Conservation (phyloP, 805 yeast genomes). For the Pichia heedii region DNA sequence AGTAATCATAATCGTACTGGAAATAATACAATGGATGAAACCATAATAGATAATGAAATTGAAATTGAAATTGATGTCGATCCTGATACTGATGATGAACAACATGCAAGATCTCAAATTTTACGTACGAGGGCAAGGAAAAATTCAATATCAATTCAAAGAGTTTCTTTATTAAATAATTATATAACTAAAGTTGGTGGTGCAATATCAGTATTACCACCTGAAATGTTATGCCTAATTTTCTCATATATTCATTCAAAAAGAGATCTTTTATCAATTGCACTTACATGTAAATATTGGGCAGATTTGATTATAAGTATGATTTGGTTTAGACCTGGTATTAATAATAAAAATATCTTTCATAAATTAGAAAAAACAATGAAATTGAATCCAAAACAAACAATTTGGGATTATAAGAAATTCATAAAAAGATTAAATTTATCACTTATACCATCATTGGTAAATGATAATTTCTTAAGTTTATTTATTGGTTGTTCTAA, state of each 20-base stretch:
- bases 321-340: slow-evolving; percentile 80
- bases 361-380: slow-evolving; percentile 48
- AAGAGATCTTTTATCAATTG: slow-evolving; percentile 47
- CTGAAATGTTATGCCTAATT: slow-evolving; percentile 55
- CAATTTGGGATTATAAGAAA: slow-evolving; percentile 57
- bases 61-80: slow-evolving; percentile 14
- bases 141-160: slow-evolving; percentile 6
- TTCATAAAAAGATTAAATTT: slow-evolving; percentile 75
- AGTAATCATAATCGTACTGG: background rate
- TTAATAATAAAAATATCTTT: slow-evolving; percentile 43
- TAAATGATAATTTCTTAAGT: slow-evolving; percentile 54
- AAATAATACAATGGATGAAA: slow-evolving; percentile 14
- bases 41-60: slow-evolving; percentile 6
- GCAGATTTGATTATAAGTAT: slow-evolving; percentile 68
- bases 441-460: slow-evolving; percentile 58
- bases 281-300: slow-evolving; percentile 76
- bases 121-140: slow-evolving; percentile 20
- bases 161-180: background rate
- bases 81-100: slow-evolving; percentile 28
- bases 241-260: slow-evolving; percentile 56
- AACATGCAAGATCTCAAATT: slow-evolving; percentile 22
- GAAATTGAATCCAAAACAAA: slow-evolving; percentile 35
- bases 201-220: slow-evolving; percentile 41
- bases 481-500: slow-evolving; percentile 61
- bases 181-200: slow-evolving; percentile 6